These are phyloP conservation scores for Penicillium tannophilum DNA, from an alignment of 495 filamentous ascomycete genomes.

Conservation along the genomic window DNA sequence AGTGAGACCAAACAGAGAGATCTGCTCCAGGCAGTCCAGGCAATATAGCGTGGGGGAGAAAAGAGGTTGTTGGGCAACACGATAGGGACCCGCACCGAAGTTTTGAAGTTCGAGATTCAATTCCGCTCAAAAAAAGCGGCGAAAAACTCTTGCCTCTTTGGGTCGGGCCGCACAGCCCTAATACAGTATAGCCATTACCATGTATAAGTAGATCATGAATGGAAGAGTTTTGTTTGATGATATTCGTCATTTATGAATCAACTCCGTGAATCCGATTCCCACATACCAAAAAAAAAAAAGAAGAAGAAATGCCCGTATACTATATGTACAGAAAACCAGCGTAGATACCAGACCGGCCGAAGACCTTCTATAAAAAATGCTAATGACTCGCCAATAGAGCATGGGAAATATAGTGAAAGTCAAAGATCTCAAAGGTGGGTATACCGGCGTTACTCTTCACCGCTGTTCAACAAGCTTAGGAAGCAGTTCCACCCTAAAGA, in stretches of 20 bases:
- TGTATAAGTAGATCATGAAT: neutral
- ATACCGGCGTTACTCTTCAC: constrained; percentile 29
- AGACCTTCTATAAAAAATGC: constrained; percentile 10
- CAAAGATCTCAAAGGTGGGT: neutral
- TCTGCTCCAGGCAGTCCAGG: constrained; percentile 57
- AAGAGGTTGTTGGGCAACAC: constrained; percentile 15
- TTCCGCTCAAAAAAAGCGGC: constrained; percentile 32
- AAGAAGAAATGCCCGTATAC: neutral
- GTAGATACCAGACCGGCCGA: neutral
- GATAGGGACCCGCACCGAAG: constrained; percentile 26
- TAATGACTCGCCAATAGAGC: neutral
- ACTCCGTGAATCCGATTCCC: neutral
- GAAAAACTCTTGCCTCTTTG: constrained; percentile 39
- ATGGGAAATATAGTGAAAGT: neutral
- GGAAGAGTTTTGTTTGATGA: neutral
- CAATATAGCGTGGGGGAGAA: constrained; percentile 32
- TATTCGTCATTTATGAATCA: neutral
- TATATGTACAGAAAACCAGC: neutral
- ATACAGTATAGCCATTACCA: neutral
- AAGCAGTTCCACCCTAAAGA: constrained; percentile 93
- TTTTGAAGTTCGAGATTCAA: constrained; percentile 43
- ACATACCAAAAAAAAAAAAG: too few species aligned
- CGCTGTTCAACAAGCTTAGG: constrained; percentile 79
- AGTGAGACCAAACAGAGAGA: constrained; percentile 14
- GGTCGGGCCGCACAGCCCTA: constrained; percentile 28